phyloP scores from a whole-genome alignment of 495 filamentous ascomycete species.

The Parathielavia hyrcaniae region DNA sequence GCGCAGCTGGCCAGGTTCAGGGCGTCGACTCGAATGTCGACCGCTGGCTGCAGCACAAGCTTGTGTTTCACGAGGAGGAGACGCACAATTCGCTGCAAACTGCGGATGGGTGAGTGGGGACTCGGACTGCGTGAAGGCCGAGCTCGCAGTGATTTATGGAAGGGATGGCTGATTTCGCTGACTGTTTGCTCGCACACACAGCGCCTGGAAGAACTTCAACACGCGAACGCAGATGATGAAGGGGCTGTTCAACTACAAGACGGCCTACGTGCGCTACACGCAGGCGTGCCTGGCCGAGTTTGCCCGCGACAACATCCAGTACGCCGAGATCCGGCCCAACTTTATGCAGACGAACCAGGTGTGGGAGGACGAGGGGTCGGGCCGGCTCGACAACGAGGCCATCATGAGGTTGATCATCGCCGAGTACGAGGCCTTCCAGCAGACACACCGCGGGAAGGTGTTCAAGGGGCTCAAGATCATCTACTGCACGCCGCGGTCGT shows the following conservation, averaged over 20 bases:
- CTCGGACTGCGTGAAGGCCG: no score
- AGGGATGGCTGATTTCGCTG: neutral
- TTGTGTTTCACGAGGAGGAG: conserved; percentile 46
- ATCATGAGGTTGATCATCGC: conserved; percentile 47
- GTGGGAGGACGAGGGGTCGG: conserved; percentile 39
- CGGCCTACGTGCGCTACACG: conserved; percentile 46
- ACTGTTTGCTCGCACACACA: conserved; percentile 23
- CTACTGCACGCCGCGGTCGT: conserved; percentile 49
- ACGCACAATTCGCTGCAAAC: conserved; percentile 38
- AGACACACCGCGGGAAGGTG: conserved; percentile 19
- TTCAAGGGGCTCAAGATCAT: conserved; percentile 48
- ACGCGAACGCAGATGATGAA: conserved; percentile 55
- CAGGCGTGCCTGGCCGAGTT: conserved; percentile 45
- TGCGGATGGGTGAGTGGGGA: conserved; percentile 33
- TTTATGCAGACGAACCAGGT: conserved; percentile 52
- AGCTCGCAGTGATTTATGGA: no score
- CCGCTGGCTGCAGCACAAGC: conserved; percentile 44
- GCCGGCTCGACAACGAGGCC: conserved; percentile 40
- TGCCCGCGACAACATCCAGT: conserved; percentile 49
- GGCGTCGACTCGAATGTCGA: conserved; percentile 21
- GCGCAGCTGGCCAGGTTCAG: neutral
- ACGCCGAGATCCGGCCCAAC: conserved; percentile 53
- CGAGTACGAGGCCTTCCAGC: conserved; percentile 43
- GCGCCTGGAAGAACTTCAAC: conserved; percentile 52
- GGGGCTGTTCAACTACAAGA: conserved; percentile 51